Conservation (phyloP, 371 early-diverging fungal genomes). For the Mucor piriformis region DNA sequence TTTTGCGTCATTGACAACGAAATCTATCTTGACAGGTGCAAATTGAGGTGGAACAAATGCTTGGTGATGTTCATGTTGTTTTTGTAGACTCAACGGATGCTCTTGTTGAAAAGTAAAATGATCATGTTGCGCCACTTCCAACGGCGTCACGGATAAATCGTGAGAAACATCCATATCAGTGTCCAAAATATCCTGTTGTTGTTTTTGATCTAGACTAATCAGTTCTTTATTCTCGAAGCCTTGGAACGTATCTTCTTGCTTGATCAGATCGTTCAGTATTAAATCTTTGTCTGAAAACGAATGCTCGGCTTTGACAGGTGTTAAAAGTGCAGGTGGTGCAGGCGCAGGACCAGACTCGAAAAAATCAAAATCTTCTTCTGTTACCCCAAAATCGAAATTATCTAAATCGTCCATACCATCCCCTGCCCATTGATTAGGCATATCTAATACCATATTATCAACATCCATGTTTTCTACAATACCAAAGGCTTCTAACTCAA, state of each 20-base stretch:
- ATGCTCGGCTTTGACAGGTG: not conserved
- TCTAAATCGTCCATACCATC: constrained; percentile 46
- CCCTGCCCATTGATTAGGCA: constrained; percentile 34
- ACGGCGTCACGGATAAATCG: constrained; percentile 15
- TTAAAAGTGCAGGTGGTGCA: not conserved
- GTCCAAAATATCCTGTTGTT: constrained; percentile 14
- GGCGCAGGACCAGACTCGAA: constrained; percentile 24
- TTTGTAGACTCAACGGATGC: not conserved
- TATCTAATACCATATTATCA: constrained; percentile 32
- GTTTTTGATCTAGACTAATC: constrained; percentile 12
- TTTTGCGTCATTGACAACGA: constrained; percentile 47
- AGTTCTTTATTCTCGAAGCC: not conserved
- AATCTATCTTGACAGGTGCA: constrained; percentile 45
- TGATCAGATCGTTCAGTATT: not conserved
- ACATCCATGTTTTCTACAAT: constrained; percentile 22
- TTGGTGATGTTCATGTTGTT: constrained; percentile 3
- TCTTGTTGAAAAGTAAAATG: not conserved
- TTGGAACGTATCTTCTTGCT: not conserved
- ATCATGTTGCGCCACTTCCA: constrained; percentile 13
- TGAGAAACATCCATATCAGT: constrained; percentile 4
- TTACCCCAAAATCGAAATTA: constrained; percentile 47
- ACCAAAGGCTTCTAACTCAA: constrained; percentile 22
- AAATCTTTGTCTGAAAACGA: not conserved
- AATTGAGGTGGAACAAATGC: constrained; percentile 41
- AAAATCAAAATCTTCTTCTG: constrained; percentile 55